Percentiles rank a stretch among this genome's conserved stretches.
These are phyloP conservation scores for Knoxia roxburghii DNA, from an alignment of 257 asterid species.

Conservation along the genomic window DNA sequence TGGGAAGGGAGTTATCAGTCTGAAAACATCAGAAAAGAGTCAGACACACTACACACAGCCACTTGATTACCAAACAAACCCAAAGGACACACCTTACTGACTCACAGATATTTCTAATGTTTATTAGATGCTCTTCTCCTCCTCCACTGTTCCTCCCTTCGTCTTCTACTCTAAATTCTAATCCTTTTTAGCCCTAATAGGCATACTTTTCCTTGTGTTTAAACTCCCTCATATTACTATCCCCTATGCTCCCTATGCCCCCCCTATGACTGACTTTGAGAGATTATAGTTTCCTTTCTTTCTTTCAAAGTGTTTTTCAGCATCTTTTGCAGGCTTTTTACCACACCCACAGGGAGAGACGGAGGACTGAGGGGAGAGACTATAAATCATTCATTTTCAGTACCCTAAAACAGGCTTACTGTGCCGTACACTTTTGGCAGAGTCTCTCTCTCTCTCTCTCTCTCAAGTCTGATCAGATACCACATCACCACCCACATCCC, in stretches of 20 bases:
- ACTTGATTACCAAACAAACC: conserved; percentile 9
- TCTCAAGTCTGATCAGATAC: too few relatives aligned
- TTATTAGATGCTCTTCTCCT: conserved; percentile 5
- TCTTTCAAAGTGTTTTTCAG: conserved; percentile 12
- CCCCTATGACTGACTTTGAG: too few relatives aligned
- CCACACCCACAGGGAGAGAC: conserved; percentile 8
- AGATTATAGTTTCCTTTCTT: not conserved
- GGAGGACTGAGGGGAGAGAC: not conserved
- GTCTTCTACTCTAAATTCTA: too few relatives aligned
- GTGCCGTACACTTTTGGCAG: conserved; percentile 17
- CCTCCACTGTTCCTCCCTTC: too few relatives aligned
- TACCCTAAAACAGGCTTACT: conserved; percentile 1
- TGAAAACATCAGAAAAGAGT: not conserved
- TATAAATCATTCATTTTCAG: conserved; percentile 3
- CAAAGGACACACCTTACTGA: not conserved
- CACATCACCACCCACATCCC: too few relatives aligned
- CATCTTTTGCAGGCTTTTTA: conserved; percentile 17
- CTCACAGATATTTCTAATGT: not conserved
- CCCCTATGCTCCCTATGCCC: too few relatives aligned
- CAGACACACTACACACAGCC: conserved; percentile 7
- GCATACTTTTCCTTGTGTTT: too few relatives aligned
- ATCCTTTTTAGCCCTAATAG: too few relatives aligned
- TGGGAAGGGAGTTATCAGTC: not conserved
- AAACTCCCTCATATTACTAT: too few relatives aligned
- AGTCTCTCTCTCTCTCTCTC: too few relatives aligned